Percentiles rank a stretch among this genome's conserved stretches.
These are phyloP conservation scores for Ulota crispa DNA, from an alignment of 225 moss, liverwort and hornwort species.

Conservation along the genomic window DNA sequence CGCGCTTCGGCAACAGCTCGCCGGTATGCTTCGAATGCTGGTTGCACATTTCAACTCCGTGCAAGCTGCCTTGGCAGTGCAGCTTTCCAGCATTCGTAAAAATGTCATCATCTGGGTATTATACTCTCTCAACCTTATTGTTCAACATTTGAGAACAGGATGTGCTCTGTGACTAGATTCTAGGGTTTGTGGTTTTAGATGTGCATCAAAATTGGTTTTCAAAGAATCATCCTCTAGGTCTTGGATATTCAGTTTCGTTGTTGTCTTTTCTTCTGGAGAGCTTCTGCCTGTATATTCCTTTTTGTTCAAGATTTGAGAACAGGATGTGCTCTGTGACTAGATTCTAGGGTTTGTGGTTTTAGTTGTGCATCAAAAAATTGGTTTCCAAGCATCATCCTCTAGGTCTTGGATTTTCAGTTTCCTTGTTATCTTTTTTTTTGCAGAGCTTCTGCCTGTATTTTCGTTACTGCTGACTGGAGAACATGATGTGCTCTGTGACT, in stretches of 20 bases:
- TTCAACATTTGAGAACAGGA: neutral
- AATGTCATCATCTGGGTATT: conserved; percentile 41
- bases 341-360: conserved; percentile 10
- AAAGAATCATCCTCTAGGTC: neutral
- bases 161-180: conserved; percentile 2
- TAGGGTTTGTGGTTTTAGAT: neutral
- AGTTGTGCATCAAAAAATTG: neutral
- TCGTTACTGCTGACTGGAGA: too few relatives aligned
- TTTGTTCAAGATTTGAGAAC: neutral
- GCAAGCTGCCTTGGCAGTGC: conserved; percentile 29
- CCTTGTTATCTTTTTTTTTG: neutral
- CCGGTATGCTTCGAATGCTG: conserved; percentile 11
- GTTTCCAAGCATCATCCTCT: neutral
- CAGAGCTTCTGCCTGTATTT: neutral
- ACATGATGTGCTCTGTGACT: neutral
- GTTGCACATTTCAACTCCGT: conserved; percentile 27
- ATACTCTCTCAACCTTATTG: neutral
- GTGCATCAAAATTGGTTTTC: neutral
- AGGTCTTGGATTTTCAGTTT: neutral
- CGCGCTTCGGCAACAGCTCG: conserved; percentile 43
- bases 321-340: neutral
- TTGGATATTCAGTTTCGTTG: neutral
- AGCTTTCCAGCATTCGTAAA: conserved; percentile 32
- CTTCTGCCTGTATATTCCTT: neutral
- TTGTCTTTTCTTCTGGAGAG: neutral